Evolutionary conservation across 163 green algal genomes (phyloP).

Genomic region (Picocystis sp.): DNA sequence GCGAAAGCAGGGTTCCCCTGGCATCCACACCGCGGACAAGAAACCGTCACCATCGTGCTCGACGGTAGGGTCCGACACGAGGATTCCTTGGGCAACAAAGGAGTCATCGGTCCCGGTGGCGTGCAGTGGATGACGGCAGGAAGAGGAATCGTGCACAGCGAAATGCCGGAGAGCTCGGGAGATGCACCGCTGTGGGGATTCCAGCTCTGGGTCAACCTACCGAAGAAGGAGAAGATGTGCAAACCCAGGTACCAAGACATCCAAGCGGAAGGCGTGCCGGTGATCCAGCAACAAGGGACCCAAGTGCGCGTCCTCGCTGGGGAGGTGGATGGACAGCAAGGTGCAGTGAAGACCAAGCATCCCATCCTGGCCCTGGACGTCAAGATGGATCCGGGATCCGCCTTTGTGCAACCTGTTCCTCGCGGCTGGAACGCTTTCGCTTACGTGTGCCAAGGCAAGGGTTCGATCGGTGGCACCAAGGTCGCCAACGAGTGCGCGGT

Average conservation of each 20-base stretch:
- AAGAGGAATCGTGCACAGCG: conserved; percentile 63
- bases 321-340: conserved; percentile 15
- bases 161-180: conserved; percentile 63
- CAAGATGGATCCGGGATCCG: conserved; percentile 25
- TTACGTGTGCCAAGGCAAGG: conserved; percentile 62
- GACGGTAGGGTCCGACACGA: conserved; percentile 64
- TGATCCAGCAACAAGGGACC: conserved; percentile 14
- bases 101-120: conserved; percentile 56
- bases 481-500: conserved; percentile 14
- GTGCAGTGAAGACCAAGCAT: conserved; percentile 53
- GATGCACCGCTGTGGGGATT: conserved; percentile 45
- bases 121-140: conserved; percentile 86
- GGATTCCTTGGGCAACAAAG: conserved; percentile 62
- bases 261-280: conserved; percentile 47
- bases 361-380: conserved; percentile 40
- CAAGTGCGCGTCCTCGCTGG: conserved; percentile 67
- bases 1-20: conserved; percentile 60
- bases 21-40: conserved; percentile 74
- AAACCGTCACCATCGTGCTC: conserved; percentile 84
- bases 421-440: conserved; percentile 46
- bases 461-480: conserved; percentile 37
- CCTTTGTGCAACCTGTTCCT: conserved; percentile 30
- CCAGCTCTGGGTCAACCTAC: conserved; percentile 68
- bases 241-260: conserved; percentile 50
- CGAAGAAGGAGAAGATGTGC: conserved; percentile 73